A percentile compares a stretch with the other conserved stretches of the same genome.
Conservation (phyloP, 345 rosid genomes). For the Euphorbia lathyris region DNA sequence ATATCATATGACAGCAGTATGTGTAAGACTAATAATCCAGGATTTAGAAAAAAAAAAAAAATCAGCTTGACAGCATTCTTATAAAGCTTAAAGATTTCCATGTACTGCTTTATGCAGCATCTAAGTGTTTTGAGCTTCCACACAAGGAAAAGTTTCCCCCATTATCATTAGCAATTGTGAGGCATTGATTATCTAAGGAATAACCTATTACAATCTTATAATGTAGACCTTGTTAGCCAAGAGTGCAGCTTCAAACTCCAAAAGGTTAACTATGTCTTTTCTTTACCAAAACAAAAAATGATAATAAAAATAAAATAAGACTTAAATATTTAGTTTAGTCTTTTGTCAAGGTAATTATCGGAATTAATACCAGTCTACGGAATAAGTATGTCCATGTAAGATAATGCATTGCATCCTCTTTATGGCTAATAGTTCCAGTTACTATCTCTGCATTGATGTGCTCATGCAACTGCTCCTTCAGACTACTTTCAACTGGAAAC, state of each 20-base stretch:
- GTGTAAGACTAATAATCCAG: background rate
- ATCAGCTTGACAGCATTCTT: background rate
- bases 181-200: background rate
- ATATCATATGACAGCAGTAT: background rate
- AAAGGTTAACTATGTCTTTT: too few species aligned
- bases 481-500: slow-evolving; percentile 97
- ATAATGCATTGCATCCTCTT: slow-evolving; percentile 93
- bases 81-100: background rate
- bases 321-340: background rate
- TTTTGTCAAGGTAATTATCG: background rate
- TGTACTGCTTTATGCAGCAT: background rate
- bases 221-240: too few species aligned
- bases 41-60: background rate
- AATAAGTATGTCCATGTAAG: slow-evolving; percentile 96
- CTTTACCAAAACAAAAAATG: too few species aligned
- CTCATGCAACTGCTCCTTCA: slow-evolving; percentile 78
- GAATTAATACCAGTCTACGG: slow-evolving; percentile 78
- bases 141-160: background rate
- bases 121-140: background rate
- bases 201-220: too few species aligned
- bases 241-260: too few species aligned
- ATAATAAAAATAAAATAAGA: too few species aligned
- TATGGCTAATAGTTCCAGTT: slow-evolving; percentile 78
- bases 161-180: background rate
- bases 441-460: slow-evolving; percentile 95